These are phyloP conservation scores for Cryomyces minteri DNA, from an alignment of 495 filamentous ascomycete genomes.

Conservation along the genomic window DNA sequence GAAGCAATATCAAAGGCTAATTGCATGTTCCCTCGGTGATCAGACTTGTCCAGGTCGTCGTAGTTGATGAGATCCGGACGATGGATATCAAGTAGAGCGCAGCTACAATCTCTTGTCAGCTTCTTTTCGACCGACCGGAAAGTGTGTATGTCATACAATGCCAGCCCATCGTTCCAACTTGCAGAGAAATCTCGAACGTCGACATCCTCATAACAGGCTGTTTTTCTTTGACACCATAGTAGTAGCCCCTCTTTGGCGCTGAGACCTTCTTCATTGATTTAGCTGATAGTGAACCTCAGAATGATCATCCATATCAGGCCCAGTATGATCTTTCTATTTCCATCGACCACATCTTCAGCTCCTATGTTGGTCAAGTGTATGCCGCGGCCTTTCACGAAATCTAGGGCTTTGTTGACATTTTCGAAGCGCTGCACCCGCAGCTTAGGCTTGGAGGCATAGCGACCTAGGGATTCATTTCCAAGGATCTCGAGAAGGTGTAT, in stretches of 20 bases:
- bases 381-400: constrained; percentile 76
- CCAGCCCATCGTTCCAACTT: constrained; percentile 94
- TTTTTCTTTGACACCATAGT: constrained; percentile 96
- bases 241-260: constrained; percentile 91
- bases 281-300: constrained; percentile 91
- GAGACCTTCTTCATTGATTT: constrained; percentile 96
- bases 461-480: constrained; percentile 78
- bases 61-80: constrained; percentile 94
- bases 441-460: constrained; percentile 90
- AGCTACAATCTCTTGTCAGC: constrained; percentile 23
- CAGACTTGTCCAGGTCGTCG: constrained; percentile 78
- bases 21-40: constrained; percentile 95
- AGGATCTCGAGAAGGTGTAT: constrained; percentile 95
- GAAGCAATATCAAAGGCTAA: constrained; percentile 88
- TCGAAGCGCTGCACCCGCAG: constrained; percentile 94
- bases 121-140: not conserved
- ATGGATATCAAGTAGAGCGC: constrained; percentile 90
- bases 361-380: constrained; percentile 98
- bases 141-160: constrained; percentile 34
- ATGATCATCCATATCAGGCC: constrained; percentile 97
- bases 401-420: constrained; percentile 89
- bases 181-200: constrained; percentile 83
- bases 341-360: constrained; percentile 95
- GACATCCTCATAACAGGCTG: constrained; percentile 93
- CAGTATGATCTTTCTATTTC: constrained; percentile 92